Evolutionary conservation across 805 yeast genomes (phyloP), one percentile per base, ranked within the genome.

Genomic region (Candida peoriensis): DNA sequence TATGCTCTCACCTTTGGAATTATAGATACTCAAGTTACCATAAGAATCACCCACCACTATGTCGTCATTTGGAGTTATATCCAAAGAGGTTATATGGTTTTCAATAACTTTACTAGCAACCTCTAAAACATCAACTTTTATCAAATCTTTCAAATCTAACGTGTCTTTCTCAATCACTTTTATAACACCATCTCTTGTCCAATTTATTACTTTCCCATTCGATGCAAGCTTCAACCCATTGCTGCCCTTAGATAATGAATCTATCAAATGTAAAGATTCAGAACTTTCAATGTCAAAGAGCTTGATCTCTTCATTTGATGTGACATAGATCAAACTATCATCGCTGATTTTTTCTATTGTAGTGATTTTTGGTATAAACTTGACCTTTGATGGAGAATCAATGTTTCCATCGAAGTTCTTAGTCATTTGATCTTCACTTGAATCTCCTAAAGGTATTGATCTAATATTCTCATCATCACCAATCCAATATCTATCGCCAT

Each of bases 1-100:
- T 11, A 45, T 43, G 25, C 36, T 19, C 4, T 28, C 44, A 4
- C 53, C 42, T 34, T 25, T 12, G 4, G 40, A 30, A 25, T 43
- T 40, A 30, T 44, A 52, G 1, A 53, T 43, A 1, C 50, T 42
- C 8, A 63, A 24, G 24, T 68, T 59, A 1, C 81, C 81, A 39
- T 57, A 64, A 33, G 67, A 68, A 50, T 76, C 82, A 8, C 80
- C 81, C 14, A 60, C 31, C 6, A 67, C 46, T 2, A 70, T 36
- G 4, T 61, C 54, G 3, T 44, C 43, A 0, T 44, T 47, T 7
- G 33, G 12, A 25, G 48, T 46, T 6, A 52, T 33, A 24, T 72
- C 79, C 14, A 71, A 38, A 0, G 72, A 57, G 1, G 64, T 62
- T n/a, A 72, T 42, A 13, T 58, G 42, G 41, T 74, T 74, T 1